A percentile compares a stretch with the other conserved stretches of the same genome.
These are phyloP conservation scores for Gastroboletus turbinatus DNA, from an alignment of 1,284 basidiomycete species.

Conservation along the genomic window DNA sequence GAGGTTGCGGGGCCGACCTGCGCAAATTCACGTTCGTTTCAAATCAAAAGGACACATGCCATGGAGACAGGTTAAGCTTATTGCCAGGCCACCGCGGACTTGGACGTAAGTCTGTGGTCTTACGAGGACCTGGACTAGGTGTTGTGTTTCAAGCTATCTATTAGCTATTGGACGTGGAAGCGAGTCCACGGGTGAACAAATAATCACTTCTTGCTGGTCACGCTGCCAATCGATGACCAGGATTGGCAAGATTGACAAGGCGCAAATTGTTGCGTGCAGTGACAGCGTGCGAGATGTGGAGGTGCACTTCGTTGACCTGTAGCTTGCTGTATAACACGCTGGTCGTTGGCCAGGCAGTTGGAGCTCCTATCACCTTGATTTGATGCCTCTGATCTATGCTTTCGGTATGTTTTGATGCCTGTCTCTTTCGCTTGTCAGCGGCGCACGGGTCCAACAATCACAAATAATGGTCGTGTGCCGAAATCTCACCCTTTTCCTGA, in stretches of 20 bases:
- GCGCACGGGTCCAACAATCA: background rate
- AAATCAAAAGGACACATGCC: conserved; percentile 4
- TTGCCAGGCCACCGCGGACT: conserved; percentile 25
- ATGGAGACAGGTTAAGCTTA: conserved; percentile 3
- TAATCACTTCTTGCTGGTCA: conserved; percentile 1
- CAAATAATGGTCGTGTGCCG: conserved; percentile 27
- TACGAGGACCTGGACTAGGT: conserved; percentile 9
- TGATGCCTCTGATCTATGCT: too few relatives aligned
- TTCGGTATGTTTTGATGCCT: too few relatives aligned
- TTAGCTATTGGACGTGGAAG: conserved; percentile 10
- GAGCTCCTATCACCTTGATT: background rate
- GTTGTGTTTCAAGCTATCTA: conserved; percentile 11
- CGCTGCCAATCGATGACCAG: background rate
- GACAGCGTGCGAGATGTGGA: background rate
- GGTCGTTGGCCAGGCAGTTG: background rate
- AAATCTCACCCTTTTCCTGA: background rate
- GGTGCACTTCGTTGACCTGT: background rate
- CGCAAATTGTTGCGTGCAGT: background rate
- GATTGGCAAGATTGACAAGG: conserved; percentile 4
- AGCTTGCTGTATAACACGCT: background rate
- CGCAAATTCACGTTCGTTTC: conserved; percentile 7
- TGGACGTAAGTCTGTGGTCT: conserved; percentile 11
- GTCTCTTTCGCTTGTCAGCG: too few relatives aligned
- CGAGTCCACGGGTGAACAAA: conserved; percentile 2
- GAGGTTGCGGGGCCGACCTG: conserved; percentile 17